Conservation (phyloP, 2,329 filamentous ascomycete genomes). For the Hymenoscyphus fraxineus region DNA sequence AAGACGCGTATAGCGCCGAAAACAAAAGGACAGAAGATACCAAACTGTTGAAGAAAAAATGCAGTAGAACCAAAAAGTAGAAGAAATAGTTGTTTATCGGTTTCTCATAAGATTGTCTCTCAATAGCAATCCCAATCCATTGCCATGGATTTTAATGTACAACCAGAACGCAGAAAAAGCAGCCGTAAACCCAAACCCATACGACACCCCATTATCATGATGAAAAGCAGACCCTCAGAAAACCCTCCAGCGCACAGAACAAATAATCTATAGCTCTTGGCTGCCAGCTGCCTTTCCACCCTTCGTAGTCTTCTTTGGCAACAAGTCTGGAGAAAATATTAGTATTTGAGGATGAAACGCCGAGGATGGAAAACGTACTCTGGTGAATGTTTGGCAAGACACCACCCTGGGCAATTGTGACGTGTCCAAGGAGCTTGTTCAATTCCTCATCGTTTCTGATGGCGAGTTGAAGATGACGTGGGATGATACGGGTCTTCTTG, state of each 20-base stretch:
- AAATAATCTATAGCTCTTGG: slow-evolving; percentile 80
- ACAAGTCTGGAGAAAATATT: slow-evolving; percentile 66
- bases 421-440: slow-evolving; percentile 96
- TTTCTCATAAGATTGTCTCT: slow-evolving; percentile 36
- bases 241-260: slow-evolving; percentile 51
- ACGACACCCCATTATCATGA: slow-evolving; percentile 68
- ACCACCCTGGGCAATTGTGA: slow-evolving; percentile 96
- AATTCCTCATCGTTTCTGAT: slow-evolving; percentile 99
- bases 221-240: slow-evolving; percentile 52
- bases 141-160: slow-evolving; percentile 69
- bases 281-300: slow-evolving; percentile 77
- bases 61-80: not conserved
- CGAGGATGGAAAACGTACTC: slow-evolving; percentile 58
- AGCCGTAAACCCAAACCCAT: slow-evolving; percentile 73
- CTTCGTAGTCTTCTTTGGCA: slow-evolving; percentile 99
- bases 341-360: slow-evolving; percentile 15
- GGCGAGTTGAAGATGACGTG: slow-evolving; percentile 96
- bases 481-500: slow-evolving; percentile 99
- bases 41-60: not conserved
- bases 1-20: not conserved
- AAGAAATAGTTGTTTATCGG: slow-evolving; percentile 23
- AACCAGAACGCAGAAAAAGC: slow-evolving; percentile 60
- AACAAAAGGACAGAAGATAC: not conserved
- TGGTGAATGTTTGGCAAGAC: slow-evolving; percentile 96
- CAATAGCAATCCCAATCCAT: slow-evolving; percentile 36